Conservation (phyloP, 2,329 filamentous ascomycete species). For the Teratosphaeria zuluensis region DNA sequence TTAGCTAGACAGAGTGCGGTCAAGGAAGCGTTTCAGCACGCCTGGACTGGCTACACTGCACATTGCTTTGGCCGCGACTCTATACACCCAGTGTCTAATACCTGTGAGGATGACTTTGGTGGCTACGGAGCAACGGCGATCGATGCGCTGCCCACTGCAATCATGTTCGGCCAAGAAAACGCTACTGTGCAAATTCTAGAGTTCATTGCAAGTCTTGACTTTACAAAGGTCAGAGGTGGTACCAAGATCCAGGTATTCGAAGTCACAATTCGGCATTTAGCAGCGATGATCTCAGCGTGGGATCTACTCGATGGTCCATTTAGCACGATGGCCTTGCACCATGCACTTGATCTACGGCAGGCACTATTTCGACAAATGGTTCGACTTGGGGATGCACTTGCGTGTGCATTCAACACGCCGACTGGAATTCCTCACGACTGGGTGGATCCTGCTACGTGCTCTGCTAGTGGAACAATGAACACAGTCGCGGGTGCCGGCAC, state of each 20-base stretch:
- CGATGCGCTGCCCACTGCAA: slow-evolving; percentile 16
- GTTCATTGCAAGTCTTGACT: slow-evolving; percentile 13
- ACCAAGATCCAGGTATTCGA: slow-evolving; percentile 15
- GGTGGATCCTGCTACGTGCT: slow-evolving; percentile 13
- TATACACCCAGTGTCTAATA: slow-evolving; percentile 18
- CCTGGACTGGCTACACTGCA: background rate
- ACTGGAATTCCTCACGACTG: slow-evolving; percentile 15
- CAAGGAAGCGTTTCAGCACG: background rate
- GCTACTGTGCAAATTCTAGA: slow-evolving; percentile 10
- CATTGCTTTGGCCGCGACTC: slow-evolving; percentile 26
- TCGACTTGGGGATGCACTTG: slow-evolving; percentile 12
- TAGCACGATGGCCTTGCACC: slow-evolving; percentile 5
- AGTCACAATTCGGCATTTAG: slow-evolving; percentile 17
- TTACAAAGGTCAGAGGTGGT: slow-evolving; percentile 6
- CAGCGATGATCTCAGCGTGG: slow-evolving; percentile 16
- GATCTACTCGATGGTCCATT: slow-evolving; percentile 18
- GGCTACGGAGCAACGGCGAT: slow-evolving; percentile 18
- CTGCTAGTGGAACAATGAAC: slow-evolving; percentile 15
- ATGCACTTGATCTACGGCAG: slow-evolving; percentile 4
- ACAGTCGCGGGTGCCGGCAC: slow-evolving; percentile 13
- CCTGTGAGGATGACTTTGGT: slow-evolving; percentile 17
- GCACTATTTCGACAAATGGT: slow-evolving; percentile 13
- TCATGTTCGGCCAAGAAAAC: slow-evolving; percentile 14
- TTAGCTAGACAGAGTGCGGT: background rate
- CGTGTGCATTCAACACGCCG: slow-evolving; percentile 14